These are phyloP conservation scores for Blastobotrys niveus DNA, from an alignment of 1,139 yeast genomes.

Conservation along the genomic window DNA sequence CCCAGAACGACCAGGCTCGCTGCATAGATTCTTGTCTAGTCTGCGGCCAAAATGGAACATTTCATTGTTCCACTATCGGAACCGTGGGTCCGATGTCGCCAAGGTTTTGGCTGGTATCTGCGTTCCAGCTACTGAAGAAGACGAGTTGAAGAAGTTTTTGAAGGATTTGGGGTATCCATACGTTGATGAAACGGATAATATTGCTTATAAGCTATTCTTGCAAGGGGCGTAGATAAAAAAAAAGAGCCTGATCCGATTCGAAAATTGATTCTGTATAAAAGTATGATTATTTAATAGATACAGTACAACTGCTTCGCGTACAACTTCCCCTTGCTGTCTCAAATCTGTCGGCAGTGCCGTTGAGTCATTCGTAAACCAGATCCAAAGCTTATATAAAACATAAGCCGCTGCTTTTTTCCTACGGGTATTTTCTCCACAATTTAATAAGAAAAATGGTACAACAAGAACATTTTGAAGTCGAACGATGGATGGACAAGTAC, in stretches of 20 bases:
- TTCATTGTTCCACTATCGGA: conserved; percentile 90
- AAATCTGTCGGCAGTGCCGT: no score
- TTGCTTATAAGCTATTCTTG: conserved; percentile 73
- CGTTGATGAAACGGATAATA: conserved; percentile 76
- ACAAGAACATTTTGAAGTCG: conserved; percentile 44
- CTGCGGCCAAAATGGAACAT: conserved; percentile 82
- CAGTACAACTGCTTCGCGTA: no score
- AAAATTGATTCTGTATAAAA: no score
- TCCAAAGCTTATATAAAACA: no score
- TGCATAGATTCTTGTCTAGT: conserved; percentile 67
- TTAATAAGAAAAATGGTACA: conserved; percentile 24
- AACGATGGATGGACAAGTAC: conserved; percentile 51
- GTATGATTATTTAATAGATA: no score
- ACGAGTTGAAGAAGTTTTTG: conserved; percentile 61
- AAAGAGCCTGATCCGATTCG: neutral
- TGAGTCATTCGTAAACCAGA: no score
- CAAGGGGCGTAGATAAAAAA: conserved; percentile 14
- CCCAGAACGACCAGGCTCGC: conserved; percentile 96
- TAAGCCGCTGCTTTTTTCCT: no score
- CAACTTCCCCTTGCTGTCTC: no score
- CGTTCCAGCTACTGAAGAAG: conserved; percentile 67
- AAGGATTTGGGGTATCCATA: conserved; percentile 68
- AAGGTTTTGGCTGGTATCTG: conserved; percentile 85
- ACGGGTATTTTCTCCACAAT: conserved; percentile 1
- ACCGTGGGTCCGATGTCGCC: conserved; percentile 93